Base-by-base conservation (phyloP, 2,329 filamentous ascomycete genomes). In the Pleurostoma richardsiae region DNA sequence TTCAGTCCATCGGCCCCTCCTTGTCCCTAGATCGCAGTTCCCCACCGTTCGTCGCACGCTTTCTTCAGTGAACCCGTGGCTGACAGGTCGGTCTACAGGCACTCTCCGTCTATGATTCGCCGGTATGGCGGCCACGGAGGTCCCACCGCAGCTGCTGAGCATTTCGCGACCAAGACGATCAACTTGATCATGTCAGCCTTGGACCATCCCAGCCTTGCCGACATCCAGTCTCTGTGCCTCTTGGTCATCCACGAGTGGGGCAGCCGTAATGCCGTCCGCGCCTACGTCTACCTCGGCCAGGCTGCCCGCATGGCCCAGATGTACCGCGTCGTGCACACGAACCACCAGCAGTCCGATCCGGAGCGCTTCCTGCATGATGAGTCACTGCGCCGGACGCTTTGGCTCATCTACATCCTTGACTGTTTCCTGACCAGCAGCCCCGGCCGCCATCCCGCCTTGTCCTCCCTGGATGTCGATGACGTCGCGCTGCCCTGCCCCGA, bases 251-350 rank as follows among this genome's bases (percentile, higher is more conserved):
- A 83, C 54, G 79, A 83, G 63, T 83, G 79, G 79, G 79, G 79
- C 42, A 76, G 74, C 48, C 67, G 79, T 39, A 82, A 81, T 59
- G 79, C 79, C 36, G 77, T 83, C 30, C 77, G 79, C 19, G 79
- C 79, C 51, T 83, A 83, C 68, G 76, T 81, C 59, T 82, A 82
- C 58, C 70, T 83, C 28, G 79, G 79, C 52, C 79, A 82, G 58
- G 79, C 79, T 30, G 74, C 77, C n/a, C 76, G 79, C 49, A 82
- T 83, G 78, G 72, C 79, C 30, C 79, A 83, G 64, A 83, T 83
- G 79, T 81, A 77, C 55, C 73, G 77, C 52, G 76, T 83, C 47
- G 72, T 82, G 41, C 76, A 80, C 54, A 71, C 70, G 39, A 77
- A 80, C 54, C 73, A 77, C 53, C 63, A 68, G 39, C 67, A 71